phyloP scores from a whole-genome alignment of 2,329 filamentous ascomycete species.

The Colletotrichum caudatum region DNA sequence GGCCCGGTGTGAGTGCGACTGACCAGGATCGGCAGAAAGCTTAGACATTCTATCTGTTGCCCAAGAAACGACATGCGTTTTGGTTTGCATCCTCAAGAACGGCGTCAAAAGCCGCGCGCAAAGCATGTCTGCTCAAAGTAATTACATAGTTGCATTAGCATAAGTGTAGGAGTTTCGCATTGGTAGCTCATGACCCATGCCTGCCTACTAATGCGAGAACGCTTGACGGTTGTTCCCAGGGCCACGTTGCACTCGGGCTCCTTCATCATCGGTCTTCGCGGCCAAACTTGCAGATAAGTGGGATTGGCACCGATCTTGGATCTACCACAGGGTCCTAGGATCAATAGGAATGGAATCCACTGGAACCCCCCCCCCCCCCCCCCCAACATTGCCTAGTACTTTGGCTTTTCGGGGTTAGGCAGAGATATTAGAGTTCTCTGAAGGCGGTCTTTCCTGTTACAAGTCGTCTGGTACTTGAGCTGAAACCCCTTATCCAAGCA shows the following conservation, averaged over 20 bases:
- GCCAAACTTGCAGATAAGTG: too few relatives aligned
- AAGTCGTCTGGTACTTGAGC: constrained; percentile 24
- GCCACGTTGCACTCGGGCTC: too few relatives aligned
- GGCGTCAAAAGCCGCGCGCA: not conserved
- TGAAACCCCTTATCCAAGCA: constrained; percentile 13
- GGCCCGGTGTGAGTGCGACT: not conserved
- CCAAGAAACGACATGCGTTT: not conserved
- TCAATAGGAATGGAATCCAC: not conserved
- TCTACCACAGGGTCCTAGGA: not conserved
- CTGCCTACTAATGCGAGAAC: not conserved
- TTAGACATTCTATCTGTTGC: not conserved
- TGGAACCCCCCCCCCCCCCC: too few relatives aligned
- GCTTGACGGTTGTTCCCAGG: too few relatives aligned
- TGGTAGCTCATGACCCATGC: not conserved
- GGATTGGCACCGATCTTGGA: too few relatives aligned
- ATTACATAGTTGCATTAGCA: not conserved
- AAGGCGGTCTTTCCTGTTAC: constrained; percentile 7
- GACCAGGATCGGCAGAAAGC: constrained; percentile 32
- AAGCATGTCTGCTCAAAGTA: not conserved
- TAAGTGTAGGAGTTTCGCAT: not conserved
- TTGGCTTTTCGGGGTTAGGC: not conserved
- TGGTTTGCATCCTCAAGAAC: not conserved
- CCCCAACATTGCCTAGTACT: not conserved
- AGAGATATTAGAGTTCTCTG: not conserved
- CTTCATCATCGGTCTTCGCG: too few relatives aligned